Evolutionary conservation across 768 basidiomycete genomes (phyloP).

Genomic region (Hortiboletus flavorubellus): DNA sequence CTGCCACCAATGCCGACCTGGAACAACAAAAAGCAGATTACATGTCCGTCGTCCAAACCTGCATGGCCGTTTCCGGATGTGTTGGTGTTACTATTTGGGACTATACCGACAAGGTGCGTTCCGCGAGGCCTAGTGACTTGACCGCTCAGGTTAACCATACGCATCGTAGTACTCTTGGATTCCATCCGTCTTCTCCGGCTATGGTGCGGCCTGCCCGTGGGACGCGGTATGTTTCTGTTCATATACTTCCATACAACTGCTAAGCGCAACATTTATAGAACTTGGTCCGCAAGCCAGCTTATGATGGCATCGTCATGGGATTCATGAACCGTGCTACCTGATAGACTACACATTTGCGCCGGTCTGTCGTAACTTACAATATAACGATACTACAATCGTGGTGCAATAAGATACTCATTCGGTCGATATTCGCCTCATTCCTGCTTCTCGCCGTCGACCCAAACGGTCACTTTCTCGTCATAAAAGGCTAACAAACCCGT

Average conservation of each 20-base stretch:
- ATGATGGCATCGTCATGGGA: slow-evolving; percentile 10
- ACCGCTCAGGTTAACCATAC: slow-evolving; percentile 7
- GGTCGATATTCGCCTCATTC: slow-evolving; percentile 25
- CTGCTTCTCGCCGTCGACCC: slow-evolving; percentile 56
- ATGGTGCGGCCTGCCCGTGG: slow-evolving; percentile 20
- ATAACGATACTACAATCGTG: neutral
- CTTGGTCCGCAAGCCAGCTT: slow-evolving; percentile 14
- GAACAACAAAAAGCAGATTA: slow-evolving; percentile 59
- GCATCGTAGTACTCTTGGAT: slow-evolving; percentile 17
- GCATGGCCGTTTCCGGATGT: slow-evolving; percentile 38
- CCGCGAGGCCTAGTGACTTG: slow-evolving; percentile 10
- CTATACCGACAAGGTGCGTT: slow-evolving; percentile 35
- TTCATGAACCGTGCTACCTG: slow-evolving; percentile 1
- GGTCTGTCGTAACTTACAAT: slow-evolving; percentile 5
- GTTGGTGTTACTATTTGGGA: slow-evolving; percentile 42
- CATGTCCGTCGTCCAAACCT: slow-evolving; percentile 51
- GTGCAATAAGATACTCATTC: neutral
- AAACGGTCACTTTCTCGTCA: slow-evolving; percentile 67
- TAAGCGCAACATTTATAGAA: slow-evolving; percentile 1
- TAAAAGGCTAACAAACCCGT: slow-evolving; percentile 56
- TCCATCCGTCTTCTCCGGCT: slow-evolving; percentile 1
- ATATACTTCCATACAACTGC: neutral
- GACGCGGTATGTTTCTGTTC: slow-evolving; percentile 5
- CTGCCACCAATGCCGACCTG: slow-evolving; percentile 45
- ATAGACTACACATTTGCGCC: neutral